These are phyloP conservation scores for Leccinum disarticulatum DNA, from an alignment of 768 basidiomycete species.

Conservation along the genomic window DNA sequence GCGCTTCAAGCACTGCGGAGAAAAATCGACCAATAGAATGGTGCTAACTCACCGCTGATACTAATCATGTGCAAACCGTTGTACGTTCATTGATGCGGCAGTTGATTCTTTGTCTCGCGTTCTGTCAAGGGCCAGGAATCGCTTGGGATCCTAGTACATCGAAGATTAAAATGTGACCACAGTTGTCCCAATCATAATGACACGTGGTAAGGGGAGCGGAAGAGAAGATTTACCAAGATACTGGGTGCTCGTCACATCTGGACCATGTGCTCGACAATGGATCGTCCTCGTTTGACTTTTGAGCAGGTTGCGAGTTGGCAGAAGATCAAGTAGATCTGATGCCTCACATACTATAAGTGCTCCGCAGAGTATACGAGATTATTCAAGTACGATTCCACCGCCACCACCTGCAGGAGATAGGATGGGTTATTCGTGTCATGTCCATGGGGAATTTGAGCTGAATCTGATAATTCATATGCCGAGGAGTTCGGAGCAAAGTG, in stretches of 20 bases:
- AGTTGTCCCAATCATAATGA: neutral
- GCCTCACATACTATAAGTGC: neutral
- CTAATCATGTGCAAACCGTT: neutral
- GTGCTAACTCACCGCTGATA: neutral
- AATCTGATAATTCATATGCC: neutral
- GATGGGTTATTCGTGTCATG: neutral
- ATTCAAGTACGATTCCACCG: neutral
- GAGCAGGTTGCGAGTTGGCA: neutral
- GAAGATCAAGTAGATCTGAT: neutral
- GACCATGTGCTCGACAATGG: neutral
- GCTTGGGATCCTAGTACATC: neutral
- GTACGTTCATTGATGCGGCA: neutral
- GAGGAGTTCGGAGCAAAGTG: neutral
- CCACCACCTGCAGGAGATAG: neutral
- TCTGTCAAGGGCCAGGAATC: neutral
- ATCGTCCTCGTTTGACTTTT: neutral
- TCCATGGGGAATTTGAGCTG: neutral
- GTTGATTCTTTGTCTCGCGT: no score
- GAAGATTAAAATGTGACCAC: neutral
- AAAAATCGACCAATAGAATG: neutral
- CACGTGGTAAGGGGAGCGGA: neutral
- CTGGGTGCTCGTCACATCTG: neutral
- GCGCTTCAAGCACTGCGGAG: neutral
- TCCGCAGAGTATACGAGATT: neutral
- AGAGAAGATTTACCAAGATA: neutral